Conservation (phyloP, 2,329 filamentous ascomycete species). For the Fusarium sublunatum region DNA sequence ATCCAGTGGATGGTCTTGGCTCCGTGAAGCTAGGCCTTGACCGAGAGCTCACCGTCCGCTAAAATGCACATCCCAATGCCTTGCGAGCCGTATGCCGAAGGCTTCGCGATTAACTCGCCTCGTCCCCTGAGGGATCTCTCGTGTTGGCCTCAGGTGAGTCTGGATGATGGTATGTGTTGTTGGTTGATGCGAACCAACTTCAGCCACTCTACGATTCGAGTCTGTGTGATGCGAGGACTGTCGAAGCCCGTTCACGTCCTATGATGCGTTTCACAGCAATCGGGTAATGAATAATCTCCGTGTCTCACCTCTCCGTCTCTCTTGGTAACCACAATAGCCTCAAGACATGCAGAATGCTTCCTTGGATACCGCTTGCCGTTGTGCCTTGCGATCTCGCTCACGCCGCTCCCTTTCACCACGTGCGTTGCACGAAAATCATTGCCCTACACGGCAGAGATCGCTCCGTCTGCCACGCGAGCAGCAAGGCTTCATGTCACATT, state of each 20-base stretch:
- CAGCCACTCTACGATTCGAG: constrained; percentile 7
- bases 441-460: constrained; percentile 15
- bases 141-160: constrained; percentile 5
- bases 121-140: too few relatives aligned
- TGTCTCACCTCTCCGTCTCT: background rate
- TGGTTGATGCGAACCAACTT: constrained; percentile 5
- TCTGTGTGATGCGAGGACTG: background rate
- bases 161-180: background rate
- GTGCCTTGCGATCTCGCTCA: background rate
- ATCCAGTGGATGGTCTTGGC: background rate
- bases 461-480: constrained; percentile 32
- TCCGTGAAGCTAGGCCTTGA: background rate
- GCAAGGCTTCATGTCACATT: constrained; percentile 20
- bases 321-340: too few relatives aligned
- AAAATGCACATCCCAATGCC: constrained; percentile 11
- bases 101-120: background rate
- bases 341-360: background rate
- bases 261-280: background rate
- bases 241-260: background rate
- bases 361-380: constrained; percentile 17
- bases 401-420: constrained; percentile 20
- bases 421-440: constrained; percentile 26
- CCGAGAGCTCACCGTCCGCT: constrained; percentile 18
- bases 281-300: background rate
- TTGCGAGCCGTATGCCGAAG: background rate